Conservation (phyloP, 805 yeast genomes). For the Nakazawaea pomicola region DNA sequence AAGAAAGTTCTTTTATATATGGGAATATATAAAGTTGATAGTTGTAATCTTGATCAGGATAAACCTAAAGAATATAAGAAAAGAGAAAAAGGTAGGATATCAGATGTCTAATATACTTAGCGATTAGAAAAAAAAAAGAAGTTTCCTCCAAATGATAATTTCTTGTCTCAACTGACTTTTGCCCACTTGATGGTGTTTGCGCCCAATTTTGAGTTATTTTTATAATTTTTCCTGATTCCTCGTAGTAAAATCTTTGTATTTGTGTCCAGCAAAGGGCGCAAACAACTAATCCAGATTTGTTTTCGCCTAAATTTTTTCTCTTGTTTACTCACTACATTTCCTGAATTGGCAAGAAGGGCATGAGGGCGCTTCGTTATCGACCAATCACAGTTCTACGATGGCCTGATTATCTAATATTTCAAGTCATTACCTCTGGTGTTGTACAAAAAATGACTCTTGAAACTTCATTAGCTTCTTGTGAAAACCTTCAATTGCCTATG, state of each 20-base stretch:
- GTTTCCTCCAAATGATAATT: background rate
- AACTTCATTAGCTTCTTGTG: too few relatives aligned
- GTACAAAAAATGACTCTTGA: too few relatives aligned
- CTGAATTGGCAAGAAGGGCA: too few relatives aligned
- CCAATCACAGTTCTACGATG: constrained; percentile 3
- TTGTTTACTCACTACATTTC: too few relatives aligned
- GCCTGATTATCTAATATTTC: background rate
- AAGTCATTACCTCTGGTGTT: background rate
- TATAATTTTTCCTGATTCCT: too few relatives aligned
- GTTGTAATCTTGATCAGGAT: background rate
- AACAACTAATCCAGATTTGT: background rate
- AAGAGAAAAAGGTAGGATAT: background rate
- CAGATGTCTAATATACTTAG: constrained; percentile 2
- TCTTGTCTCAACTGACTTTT: too few relatives aligned
- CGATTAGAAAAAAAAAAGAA: background rate
- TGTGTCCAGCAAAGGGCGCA: background rate
- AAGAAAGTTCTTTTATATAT: too few relatives aligned
- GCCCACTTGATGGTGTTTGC: too few relatives aligned
- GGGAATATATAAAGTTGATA: background rate
- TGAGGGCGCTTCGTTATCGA: constrained; percentile 4
- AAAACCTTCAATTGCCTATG: too few relatives aligned
- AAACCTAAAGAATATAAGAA: background rate
- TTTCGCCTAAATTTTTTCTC: background rate
- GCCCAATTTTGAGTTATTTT: too few relatives aligned
- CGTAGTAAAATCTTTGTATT: too few relatives aligned